Base-by-base conservation (phyloP, 768 basidiomycete genomes). In the Lyophyllum decastes region DNA sequence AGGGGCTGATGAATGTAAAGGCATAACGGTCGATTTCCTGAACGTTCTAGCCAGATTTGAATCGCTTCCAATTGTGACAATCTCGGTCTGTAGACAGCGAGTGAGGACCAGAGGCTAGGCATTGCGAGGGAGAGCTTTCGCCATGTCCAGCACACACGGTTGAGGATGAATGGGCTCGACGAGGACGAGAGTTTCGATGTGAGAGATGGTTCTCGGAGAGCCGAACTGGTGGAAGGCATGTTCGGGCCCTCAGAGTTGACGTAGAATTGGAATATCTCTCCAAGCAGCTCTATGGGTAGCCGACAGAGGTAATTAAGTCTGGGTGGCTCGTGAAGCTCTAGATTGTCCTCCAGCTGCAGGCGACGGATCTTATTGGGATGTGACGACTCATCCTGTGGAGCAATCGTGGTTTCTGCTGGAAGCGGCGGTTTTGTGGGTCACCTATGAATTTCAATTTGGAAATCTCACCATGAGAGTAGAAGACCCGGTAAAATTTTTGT, bases 31-130 rank as follows among this genome's bases (percentile, higher is more conserved):
- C 2, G 9, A 14, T 25, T 4, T 9, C 21, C 4, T 7, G 53
- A 38, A 14, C 34, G 33, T 27, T 49, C 17, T 4, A 61, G 57
- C 60, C 57, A 61, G 19, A 24, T 8, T 5, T 17, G 10, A 21
- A 61, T 58, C n/a, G 10, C n/a, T 9, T 11, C 8, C 9, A 52
- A 3, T 21, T 61, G 61, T 16, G 22, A 50, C 8, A 6, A 21
- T 34, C 44, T 33, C 4, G 61, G 61, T 41, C 51, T 52, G 53
- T 52, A 55, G 16, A 58, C 54, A 6, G 54, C 50, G 17, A 58
- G 49, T 11, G 49, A 61, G 1, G 44, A 34, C 61, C 61, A 61
- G 24, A 61, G 45, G 12, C 33, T 1, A 16, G 30, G 55, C 21
- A 8, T 16, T 3, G 24, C 6, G 27, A n/a, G 22, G 7, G 22